Evolutionary conservation across 75 land plant species (phyloP).

Genomic region (Cryptomeria japonica): DNA sequence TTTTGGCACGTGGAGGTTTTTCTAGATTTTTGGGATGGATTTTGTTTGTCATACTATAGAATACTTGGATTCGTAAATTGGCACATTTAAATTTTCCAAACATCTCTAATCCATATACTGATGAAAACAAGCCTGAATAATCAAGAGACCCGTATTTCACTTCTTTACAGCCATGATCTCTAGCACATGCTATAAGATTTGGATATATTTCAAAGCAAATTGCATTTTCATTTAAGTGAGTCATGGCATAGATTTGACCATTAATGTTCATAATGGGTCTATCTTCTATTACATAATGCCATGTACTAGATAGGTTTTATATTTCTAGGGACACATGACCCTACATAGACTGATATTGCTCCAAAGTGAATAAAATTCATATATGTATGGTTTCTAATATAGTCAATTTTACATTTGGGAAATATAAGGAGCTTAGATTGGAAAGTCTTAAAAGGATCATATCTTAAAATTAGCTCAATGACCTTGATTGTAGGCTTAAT

Average conservation of each 20-base stretch:
- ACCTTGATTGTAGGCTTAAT: not conserved
- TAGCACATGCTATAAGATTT: not conserved
- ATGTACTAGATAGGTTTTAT: not conserved
- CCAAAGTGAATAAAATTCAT: not conserved
- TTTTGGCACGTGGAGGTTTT: too few species aligned
- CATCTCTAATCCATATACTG: not conserved
- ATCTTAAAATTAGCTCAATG: not conserved
- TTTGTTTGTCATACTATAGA: too few species aligned
- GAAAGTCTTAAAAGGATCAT: not conserved
- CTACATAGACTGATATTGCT: not conserved
- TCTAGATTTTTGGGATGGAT: too few species aligned
- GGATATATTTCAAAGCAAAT: not conserved
- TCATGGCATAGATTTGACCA: not conserved
- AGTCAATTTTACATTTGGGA: not conserved
- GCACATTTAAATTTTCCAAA: not conserved
- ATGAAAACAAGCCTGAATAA: not conserved
- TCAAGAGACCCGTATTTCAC: too few species aligned
- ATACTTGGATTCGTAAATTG: not conserved
- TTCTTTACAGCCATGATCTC: not conserved
- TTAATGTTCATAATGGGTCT: not conserved
- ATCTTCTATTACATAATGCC: not conserved
- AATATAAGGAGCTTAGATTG: too few species aligned
- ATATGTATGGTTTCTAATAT: not conserved
- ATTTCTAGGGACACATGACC: not conserved
- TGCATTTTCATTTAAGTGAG: not conserved